Percentiles rank a stretch among this genome's conserved stretches.
These are phyloP conservation scores for Larix kaempferi DNA, from an alignment of 75 land plant species.

Conservation along the genomic window DNA sequence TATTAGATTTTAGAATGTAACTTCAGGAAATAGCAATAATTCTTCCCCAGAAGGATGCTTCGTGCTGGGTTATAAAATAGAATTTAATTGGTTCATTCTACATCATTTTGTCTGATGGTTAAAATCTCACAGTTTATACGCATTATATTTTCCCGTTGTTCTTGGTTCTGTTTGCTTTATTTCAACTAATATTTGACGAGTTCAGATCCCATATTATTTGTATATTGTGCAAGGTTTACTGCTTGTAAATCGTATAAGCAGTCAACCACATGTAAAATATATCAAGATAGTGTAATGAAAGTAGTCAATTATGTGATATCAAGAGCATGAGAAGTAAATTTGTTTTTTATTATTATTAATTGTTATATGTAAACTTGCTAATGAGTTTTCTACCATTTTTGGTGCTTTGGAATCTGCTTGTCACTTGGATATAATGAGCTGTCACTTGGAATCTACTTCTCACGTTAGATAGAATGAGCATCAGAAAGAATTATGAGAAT, in stretches of 20 bases:
- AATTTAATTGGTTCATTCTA: background rate
- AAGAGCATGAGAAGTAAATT: background rate
- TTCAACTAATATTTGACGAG: background rate
- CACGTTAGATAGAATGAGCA: no score
- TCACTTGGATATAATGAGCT: no score
- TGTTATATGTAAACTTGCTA: no score
- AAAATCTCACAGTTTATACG: no score
- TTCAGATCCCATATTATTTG: background rate
- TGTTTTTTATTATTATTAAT: no score
- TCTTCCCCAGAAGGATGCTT: background rate
- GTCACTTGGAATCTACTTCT: no score
- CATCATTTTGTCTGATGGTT: background rate
- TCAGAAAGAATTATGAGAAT: no score
- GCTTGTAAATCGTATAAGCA: background rate
- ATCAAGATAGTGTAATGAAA: background rate
- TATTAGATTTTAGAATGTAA: conserved; percentile 87
- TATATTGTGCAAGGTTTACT: conserved; percentile 3
- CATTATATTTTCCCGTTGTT: no score
- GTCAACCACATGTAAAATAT: background rate
- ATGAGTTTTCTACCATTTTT: no score
- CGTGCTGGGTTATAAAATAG: background rate
- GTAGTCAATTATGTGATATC: background rate
- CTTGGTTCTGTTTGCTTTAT: background rate
- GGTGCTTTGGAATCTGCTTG: no score
- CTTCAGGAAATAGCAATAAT: background rate